Evolutionary conservation across 1,284 basidiomycete genomes (phyloP).

Genomic region (Entoloma clypeatum): DNA sequence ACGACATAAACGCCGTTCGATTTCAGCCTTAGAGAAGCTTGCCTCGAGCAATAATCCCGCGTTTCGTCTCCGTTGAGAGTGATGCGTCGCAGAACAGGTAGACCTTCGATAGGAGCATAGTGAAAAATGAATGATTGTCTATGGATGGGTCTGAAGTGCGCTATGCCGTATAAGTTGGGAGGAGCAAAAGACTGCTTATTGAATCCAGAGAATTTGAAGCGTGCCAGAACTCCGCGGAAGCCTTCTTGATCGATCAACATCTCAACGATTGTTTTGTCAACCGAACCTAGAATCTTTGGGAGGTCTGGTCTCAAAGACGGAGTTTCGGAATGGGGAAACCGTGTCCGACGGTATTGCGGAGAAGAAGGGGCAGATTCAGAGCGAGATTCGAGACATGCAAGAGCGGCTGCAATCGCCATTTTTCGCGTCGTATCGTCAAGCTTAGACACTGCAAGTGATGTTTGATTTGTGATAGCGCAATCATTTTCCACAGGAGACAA

Average conservation of each 20-base stretch:
- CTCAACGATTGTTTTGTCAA: constrained; percentile 52
- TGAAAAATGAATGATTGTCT: constrained; percentile 65
- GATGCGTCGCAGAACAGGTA: constrained; percentile 64
- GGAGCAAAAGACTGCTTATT: constrained; percentile 29
- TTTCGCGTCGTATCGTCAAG: constrained; percentile 4
- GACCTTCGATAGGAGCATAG: constrained; percentile 62
- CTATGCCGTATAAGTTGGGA: constrained; percentile 35
- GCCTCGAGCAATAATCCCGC: constrained; percentile 68
- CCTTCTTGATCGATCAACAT: constrained; percentile 80
- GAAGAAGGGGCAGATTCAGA: constrained; percentile 15
- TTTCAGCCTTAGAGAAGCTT: constrained; percentile 64
- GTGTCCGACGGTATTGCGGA: constrained; percentile 5
- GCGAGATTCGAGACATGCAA: constrained; percentile 14
- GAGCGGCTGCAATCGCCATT: constrained; percentile 12
- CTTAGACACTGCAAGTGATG: no score
- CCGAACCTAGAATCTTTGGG: constrained; percentile 45
- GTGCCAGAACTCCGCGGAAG: constrained; percentile 56
- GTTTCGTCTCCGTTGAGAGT: constrained; percentile 60
- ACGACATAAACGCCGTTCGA: constrained; percentile 71
- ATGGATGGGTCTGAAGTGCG: constrained; percentile 59
- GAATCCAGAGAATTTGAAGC: constrained; percentile 56
- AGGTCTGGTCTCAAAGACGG: constrained; percentile 21
- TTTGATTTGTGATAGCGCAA: no score
- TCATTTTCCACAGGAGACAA: no score
- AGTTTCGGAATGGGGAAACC: constrained; percentile 12